A percentile compares a stretch with the other conserved stretches of the same genome.
These are phyloP conservation scores for Ogataea hybrid DNA, from an alignment of 1,139 yeast species.

Conservation along the genomic window DNA sequence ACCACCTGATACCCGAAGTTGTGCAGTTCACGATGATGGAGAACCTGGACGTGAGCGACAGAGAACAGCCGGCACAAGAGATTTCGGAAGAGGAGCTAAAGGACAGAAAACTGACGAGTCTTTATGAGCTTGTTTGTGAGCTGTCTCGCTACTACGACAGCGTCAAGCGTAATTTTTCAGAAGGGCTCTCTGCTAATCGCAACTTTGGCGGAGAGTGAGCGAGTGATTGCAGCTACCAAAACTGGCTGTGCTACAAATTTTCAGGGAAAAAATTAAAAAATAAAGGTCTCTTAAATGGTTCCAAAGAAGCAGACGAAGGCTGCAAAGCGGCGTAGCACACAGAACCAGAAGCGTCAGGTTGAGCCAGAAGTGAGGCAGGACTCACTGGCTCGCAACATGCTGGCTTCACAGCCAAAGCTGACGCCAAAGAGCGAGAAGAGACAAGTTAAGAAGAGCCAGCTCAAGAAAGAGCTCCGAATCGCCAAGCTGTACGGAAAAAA, in stretches of 20 bases:
- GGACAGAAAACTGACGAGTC: background rate
- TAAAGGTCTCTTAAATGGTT: too few species aligned
- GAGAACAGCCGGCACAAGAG: constrained; percentile 1
- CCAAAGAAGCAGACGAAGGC: too few species aligned
- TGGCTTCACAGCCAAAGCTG: too few species aligned
- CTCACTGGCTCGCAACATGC: too few species aligned
- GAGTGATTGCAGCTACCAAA: background rate
- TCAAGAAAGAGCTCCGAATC: constrained; percentile 56
- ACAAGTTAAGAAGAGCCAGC: too few species aligned
- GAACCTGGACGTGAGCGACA: constrained; percentile 21
- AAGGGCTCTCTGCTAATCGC: constrained; percentile 14
- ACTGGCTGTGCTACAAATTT: constrained; percentile 11
- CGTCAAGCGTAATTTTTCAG: constrained; percentile 11
- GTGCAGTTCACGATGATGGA: constrained; percentile 28
- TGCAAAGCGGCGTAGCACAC: too few species aligned
- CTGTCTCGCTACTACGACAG: constrained; percentile 8
- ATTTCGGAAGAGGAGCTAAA: constrained; percentile 1
- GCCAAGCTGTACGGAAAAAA: constrained; percentile 69
- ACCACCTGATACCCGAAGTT: constrained; percentile 25
- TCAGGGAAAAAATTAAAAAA: too few species aligned
- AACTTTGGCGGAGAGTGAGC: constrained; percentile 5
- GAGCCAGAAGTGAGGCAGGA: too few species aligned
- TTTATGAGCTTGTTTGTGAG: constrained; percentile 7
- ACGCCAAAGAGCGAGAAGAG: too few species aligned
- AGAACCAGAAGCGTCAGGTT: too few species aligned